Evolutionary conservation across 495 filamentous ascomycete genomes (phyloP).

Genomic region (Penicillium antarcticum): DNA sequence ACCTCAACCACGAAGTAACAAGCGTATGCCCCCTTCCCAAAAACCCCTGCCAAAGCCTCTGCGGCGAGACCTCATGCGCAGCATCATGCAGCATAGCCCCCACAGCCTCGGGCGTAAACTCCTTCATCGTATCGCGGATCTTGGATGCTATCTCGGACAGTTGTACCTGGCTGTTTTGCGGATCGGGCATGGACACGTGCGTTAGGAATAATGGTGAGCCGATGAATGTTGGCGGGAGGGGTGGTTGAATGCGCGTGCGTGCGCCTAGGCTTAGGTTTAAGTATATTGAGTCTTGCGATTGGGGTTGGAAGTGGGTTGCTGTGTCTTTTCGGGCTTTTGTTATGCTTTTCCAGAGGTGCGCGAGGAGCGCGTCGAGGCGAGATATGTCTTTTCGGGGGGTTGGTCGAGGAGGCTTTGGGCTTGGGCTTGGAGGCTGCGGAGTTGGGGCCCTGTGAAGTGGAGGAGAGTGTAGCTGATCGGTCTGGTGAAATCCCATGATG

Average conservation of each 20-base stretch:
- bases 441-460: conserved; percentile 13
- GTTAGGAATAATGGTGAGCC: conserved; percentile 25
- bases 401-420: conserved; percentile 8
- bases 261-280: conserved; percentile 21
- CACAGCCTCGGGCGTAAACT: conserved; percentile 15
- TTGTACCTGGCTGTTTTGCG: background rate
- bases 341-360: conserved; percentile 30
- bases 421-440: conserved; percentile 8
- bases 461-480: conserved; percentile 21
- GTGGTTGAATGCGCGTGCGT: conserved; percentile 9
- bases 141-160: conserved; percentile 1
- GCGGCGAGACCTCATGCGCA: conserved; percentile 27
- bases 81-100: conserved; percentile 24
- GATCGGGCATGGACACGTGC: conserved; percentile 22
- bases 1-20: conserved; percentile 29
- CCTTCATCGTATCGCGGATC: conserved; percentile 25
- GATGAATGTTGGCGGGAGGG: conserved; percentile 19
- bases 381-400: conserved; percentile 14
- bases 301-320: conserved; percentile 7
- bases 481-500: conserved; percentile 19
- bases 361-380: conserved; percentile 30
- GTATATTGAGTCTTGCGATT: conserved; percentile 8
- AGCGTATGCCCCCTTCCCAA: conserved; percentile 26
- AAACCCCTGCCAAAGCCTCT: conserved; percentile 35
- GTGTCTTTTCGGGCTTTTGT: conserved; percentile 21